Evolutionary conservation across 352 stramenopile genomes (phyloP).

Genomic region (Saprolegnia diclina): DNA sequence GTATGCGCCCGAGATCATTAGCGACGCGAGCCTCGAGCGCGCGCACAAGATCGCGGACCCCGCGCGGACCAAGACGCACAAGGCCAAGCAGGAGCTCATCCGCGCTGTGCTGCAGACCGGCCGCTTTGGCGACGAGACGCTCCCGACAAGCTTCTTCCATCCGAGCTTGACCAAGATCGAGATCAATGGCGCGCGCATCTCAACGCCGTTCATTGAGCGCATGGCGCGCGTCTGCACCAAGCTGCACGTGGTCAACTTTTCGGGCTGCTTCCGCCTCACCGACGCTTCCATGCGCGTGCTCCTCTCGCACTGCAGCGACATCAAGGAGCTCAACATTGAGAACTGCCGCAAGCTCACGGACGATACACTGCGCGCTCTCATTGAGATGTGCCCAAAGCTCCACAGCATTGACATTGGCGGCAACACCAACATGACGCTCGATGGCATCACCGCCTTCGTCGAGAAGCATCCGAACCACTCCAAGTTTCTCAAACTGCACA

Average conservation of each 20-base stretch:
- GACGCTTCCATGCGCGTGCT: constrained; percentile 78
- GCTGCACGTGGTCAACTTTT: constrained; percentile 81
- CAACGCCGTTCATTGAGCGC: constrained; percentile 60
- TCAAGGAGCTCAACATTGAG: constrained; percentile 84
- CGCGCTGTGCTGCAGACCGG: constrained; percentile 65
- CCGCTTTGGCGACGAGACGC: constrained; percentile 72
- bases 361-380: constrained; percentile 61
- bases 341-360: constrained; percentile 88
- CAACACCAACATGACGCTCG: constrained; percentile 88
- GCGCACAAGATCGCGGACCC: constrained; percentile 70
- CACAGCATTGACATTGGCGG: constrained; percentile 82
- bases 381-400: constrained; percentile 71
- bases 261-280: constrained; percentile 81
- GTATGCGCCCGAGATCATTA: constrained; percentile 57
- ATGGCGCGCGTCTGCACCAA: constrained; percentile 36
- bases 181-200: constrained; percentile 82
- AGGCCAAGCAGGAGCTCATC: constrained; percentile 83
- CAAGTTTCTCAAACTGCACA: constrained; percentile 81
- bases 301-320: constrained; percentile 73
- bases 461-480: constrained; percentile 87
- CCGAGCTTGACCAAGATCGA: constrained; percentile 78
- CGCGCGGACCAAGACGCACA: constrained; percentile 72
- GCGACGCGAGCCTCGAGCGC: constrained; percentile 55
- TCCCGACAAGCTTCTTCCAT: constrained; percentile 81
- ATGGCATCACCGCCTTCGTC: constrained; percentile 81